phyloP scores from a whole-genome alignment of 2,329 filamentous ascomycete genomes.

The Penicillium sp. region DNA sequence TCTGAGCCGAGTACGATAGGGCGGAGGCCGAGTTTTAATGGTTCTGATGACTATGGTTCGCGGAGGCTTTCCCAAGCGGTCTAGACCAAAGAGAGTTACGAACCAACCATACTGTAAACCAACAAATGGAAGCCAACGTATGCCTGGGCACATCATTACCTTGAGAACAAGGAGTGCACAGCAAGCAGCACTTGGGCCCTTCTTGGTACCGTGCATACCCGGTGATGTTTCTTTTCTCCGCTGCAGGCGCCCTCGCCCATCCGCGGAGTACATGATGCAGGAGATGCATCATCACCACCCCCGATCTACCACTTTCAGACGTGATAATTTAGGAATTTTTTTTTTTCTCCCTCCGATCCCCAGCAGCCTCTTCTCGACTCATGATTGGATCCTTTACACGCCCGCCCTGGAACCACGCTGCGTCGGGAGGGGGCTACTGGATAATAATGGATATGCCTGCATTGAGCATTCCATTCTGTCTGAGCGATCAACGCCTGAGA shows the following conservation, averaged over 20 bases:
- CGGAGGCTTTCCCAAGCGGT: constrained; percentile 23
- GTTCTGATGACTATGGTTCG: constrained; percentile 11
- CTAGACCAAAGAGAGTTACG: constrained; percentile 15
- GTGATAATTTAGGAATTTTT: background rate
- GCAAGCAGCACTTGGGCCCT: constrained; percentile 7
- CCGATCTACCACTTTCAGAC: constrained; percentile 11
- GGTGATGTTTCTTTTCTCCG: constrained; percentile 22
- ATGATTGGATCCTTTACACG: constrained; percentile 15
- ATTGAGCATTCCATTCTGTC: constrained; percentile 14
- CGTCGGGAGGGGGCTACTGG: constrained; percentile 3
- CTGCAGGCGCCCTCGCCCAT: constrained; percentile 24
- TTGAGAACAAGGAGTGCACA: background rate
- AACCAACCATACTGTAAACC: background rate
- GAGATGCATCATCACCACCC: constrained; percentile 31
- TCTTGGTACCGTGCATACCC: constrained; percentile 28
- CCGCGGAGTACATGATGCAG: constrained; percentile 34
- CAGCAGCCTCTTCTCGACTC: constrained; percentile 12
- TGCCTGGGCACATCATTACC: background rate
- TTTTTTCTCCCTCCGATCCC: constrained; percentile 28
- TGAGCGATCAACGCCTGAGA: constrained; percentile 12
- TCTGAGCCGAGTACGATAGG: constrained; percentile 5
- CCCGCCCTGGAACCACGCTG: constrained; percentile 20
- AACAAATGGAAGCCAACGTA: background rate
- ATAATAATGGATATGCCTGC: constrained; percentile 9
- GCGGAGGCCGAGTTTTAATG: background rate